A percentile compares a stretch with the other conserved stretches of the same genome.
These are phyloP conservation scores for Suillus luteus DNA, from an alignment of 768 basidiomycete species.

Conservation along the genomic window DNA sequence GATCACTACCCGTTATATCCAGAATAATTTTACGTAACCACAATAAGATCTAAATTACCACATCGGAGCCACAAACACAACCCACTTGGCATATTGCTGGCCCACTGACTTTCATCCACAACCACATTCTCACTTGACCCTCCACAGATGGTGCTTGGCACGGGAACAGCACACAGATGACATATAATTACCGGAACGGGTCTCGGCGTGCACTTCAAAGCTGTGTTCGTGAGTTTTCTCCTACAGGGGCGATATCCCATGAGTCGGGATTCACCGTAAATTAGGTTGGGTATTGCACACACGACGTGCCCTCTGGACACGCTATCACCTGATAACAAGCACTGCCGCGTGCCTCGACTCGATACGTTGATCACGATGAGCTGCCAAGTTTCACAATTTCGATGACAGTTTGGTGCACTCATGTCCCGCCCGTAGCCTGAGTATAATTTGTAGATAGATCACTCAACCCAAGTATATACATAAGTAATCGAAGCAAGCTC, in stretches of 20 bases:
- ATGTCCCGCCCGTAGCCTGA: neutral
- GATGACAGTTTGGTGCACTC: neutral
- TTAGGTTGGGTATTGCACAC: neutral
- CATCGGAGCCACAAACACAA: neutral
- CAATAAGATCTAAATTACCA: slow-evolving; percentile 25
- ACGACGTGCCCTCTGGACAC: neutral
- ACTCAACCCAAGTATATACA: neutral
- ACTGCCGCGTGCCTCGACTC: neutral
- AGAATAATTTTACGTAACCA: slow-evolving; percentile 15
- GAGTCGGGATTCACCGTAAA: neutral
- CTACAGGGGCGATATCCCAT: neutral
- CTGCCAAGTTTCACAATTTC: neutral
- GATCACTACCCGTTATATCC: slow-evolving; percentile 23
- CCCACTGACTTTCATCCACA: neutral
- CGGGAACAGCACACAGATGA: neutral
- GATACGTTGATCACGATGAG: neutral
- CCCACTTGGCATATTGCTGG: neutral
- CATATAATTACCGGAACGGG: neutral
- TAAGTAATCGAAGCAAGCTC: neutral
- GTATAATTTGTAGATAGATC: neutral
- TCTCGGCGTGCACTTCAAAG: neutral
- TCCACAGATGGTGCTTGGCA: neutral
- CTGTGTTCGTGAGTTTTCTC: neutral
- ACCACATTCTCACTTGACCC: neutral
- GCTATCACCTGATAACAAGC: neutral